Base-by-base conservation (phyloP, 139 green algal species). In the Chlorella sorokiniana region DNA sequence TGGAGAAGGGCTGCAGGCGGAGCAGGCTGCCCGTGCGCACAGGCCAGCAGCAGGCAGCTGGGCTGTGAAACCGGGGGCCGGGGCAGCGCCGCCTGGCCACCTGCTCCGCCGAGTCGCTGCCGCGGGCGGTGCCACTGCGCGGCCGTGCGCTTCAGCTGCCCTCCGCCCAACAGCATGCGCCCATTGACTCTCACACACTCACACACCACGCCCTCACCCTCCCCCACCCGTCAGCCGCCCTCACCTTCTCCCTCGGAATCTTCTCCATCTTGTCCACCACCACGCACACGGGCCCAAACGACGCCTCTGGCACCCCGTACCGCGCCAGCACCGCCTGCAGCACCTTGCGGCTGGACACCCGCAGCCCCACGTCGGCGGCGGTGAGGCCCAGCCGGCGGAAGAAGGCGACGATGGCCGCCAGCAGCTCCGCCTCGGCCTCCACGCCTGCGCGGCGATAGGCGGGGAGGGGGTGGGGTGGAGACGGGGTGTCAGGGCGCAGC, bases 211-310 rank as follows among this genome's bases (percentile, higher is more conserved):
- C 6, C 16, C 42, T 7, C n/a, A 62, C 44, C 31, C n/a, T 31
- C 10, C 25, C 1, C 1, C 64, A 1, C 4, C 37, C 9, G 64
- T n/a, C 69, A 37, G 27, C 52, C 4, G 59, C 63, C 56, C n/a
- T 22, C 40, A 88, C 84, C 78, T 91, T 89, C 54, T 91, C 93
- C 35, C 81, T 65, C 0, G 92, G 88, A 27, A 98, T 76, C 86
- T 98, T 98, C 56, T 97, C 94, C 61, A 96, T 85, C 89, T 99
- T 99, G 91, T 99, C 97, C 42, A 99, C 94, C 14, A 98, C 83
- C 10, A 99, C 93, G 81, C 91, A 97, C 48, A 97, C 95, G 10
- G 84, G 79, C 45, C 91, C 89, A 70, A 98, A 97, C 4, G 79
- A 48, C 18, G 95, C 93, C 4, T 76, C 48, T 0, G 93, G 86